Conservation (phyloP, 1,284 basidiomycete genomes). For the Moniliella sp. region DNA sequence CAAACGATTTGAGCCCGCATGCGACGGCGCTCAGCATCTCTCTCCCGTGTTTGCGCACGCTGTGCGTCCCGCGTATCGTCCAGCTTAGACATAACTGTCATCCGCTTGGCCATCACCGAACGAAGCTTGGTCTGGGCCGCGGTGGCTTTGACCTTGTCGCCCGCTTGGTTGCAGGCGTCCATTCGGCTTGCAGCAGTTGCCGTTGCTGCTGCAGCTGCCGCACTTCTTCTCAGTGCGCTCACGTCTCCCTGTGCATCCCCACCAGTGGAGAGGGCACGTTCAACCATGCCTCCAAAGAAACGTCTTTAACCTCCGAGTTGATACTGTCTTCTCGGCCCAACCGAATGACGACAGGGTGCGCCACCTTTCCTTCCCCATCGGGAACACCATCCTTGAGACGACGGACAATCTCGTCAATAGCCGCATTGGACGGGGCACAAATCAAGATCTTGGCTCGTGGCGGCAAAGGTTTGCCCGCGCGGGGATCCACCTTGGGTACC, state of each 20-base stretch:
- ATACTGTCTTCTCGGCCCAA: constrained; percentile 62
- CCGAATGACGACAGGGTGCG: constrained; percentile 60
- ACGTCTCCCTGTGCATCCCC: constrained; percentile 5
- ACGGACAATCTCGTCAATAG: constrained; percentile 83
- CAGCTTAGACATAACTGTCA: constrained; percentile 12
- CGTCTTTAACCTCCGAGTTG: constrained; percentile 60
- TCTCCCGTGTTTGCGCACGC: constrained; percentile 13
- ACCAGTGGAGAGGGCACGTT: constrained; percentile 3
- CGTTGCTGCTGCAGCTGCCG: constrained; percentile 3
- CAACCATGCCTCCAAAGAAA: constrained; percentile 49
- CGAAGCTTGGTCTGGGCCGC: constrained; percentile 15
- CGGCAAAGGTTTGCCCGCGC: no score
- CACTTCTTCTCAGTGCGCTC: constrained; percentile 7
- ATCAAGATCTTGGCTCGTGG: constrained; percentile 51
- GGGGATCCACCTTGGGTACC: no score
- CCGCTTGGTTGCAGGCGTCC: constrained; percentile 3
- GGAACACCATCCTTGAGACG: constrained; percentile 61
- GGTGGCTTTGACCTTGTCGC: constrained; percentile 2
- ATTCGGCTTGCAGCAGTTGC: constrained; percentile 14
- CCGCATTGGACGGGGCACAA: constrained; percentile 93
- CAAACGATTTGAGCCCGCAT: constrained; percentile 17
- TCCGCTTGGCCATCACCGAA: constrained; percentile 9
- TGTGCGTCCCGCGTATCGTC: constrained; percentile 21
- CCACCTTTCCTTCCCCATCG: constrained; percentile 41
- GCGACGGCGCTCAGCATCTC: constrained; percentile 15